phyloP scores from a whole-genome alignment of 495 filamentous ascomycete genomes.

The Xeromyces bisporus region DNA sequence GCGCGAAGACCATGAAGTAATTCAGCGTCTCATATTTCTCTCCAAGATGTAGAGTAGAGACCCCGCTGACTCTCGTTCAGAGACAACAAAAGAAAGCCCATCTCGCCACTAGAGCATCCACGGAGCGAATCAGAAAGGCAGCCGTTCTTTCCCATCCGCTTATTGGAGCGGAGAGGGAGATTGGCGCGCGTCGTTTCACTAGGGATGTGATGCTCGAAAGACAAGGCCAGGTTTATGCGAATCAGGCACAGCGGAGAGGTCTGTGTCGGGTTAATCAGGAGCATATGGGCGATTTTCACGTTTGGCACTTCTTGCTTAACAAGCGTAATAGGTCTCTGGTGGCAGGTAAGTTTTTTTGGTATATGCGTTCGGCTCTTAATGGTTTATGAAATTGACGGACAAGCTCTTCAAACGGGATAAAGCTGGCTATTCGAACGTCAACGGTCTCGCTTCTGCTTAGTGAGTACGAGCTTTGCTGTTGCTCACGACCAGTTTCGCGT shows the following conservation, averaged over 20 bases:
- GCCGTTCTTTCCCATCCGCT: slow-evolving; percentile 14
- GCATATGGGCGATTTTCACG: slow-evolving; percentile 14
- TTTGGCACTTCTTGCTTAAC: slow-evolving; percentile 22
- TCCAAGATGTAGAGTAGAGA: background rate
- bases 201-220: slow-evolving; percentile 10
- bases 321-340: slow-evolving; percentile 21
- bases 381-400: no score
- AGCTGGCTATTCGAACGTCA: no score
- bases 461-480: slow-evolving; percentile 8
- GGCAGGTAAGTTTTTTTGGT: slow-evolving; percentile 16
- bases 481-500: no score
- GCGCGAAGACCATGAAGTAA: slow-evolving; percentile 20
- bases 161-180: slow-evolving; percentile 12
- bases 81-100: slow-evolving; percentile 14
- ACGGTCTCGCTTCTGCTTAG: no score
- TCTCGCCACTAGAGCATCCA: slow-evolving; percentile 12
- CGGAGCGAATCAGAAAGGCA: slow-evolving; percentile 20
- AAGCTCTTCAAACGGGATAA: no score
- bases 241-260: slow-evolving; percentile 15
- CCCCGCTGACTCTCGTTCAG: slow-evolving; percentile 5
- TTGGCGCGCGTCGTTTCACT: slow-evolving; percentile 7
- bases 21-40: no score
- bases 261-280: slow-evolving; percentile 21
- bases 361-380: background rate
- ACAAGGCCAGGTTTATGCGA: slow-evolving; percentile 15